phyloP scores from a whole-genome alignment of 2,329 filamentous ascomycete species.

The Penicillium sp. region DNA sequence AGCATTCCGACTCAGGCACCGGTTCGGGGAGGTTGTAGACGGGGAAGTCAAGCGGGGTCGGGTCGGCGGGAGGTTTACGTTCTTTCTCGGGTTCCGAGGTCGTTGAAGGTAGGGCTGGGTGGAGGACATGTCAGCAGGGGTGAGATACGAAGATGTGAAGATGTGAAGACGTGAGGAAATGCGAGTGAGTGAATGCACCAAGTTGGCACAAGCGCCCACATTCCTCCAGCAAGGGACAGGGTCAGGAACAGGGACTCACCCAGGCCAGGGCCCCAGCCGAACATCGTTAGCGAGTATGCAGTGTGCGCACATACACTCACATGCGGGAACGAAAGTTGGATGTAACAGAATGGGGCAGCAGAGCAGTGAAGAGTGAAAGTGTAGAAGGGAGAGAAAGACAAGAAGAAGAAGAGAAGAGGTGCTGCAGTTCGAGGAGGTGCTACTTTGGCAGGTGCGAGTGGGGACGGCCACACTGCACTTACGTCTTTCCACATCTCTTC shows the following conservation, averaged over 20 bases:
- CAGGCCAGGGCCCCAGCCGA: conserved; percentile 38
- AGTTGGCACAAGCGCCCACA: background rate
- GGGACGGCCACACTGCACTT: no score
- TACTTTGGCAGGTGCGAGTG: no score
- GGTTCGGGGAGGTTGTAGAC: conserved; percentile 45
- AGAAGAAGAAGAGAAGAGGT: no score
- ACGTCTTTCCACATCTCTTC: no score
- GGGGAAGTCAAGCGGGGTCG: conserved; percentile 59
- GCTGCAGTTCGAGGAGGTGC: no score
- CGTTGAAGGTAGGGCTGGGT: conserved; percentile 36
- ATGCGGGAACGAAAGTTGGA: conserved; percentile 5
- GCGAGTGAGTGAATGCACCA: background rate
- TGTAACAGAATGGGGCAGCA: background rate
- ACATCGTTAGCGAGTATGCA: conserved; percentile 29
- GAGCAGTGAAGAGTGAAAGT: background rate
- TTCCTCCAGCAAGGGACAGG: conserved; percentile 6
- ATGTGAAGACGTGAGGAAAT: no score
- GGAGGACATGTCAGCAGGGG: background rate
- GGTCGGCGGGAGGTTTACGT: conserved; percentile 53
- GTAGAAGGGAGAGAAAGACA: background rate
- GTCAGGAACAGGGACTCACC: conserved; percentile 28
- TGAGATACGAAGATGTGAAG: no score
- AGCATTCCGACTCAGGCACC: conserved; percentile 39
- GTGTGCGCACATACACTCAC: background rate
- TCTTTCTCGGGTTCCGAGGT: conserved; percentile 44